Evolutionary conservation across 768 basidiomycete species (phyloP), one percentile per base, ranked within the genome.

Genomic region (Lactifluus echinatus): DNA sequence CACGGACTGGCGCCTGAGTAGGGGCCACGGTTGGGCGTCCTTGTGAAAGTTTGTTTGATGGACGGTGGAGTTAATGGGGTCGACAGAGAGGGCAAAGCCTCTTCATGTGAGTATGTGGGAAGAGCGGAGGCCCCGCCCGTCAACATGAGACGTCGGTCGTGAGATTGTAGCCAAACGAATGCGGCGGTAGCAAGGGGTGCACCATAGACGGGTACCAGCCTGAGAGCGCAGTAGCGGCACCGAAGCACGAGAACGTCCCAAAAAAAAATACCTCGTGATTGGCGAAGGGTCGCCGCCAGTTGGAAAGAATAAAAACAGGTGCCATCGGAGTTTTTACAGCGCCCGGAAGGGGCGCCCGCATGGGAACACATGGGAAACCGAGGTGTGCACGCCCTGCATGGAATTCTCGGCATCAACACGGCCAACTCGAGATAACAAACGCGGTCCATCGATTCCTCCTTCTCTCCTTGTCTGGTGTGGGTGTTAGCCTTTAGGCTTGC

Each of bases 31-130:
- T 45, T 42, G 40, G 44, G 50, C 50, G 23, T 33, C 29, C 4
- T 12, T 44, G 34, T 44, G 42, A 45, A 55, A 55, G 42, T 21
- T 50, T 50, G 34, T 55, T 55, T 44, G 42, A 50, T 24, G 23
- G 21, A 21, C 29, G 42, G 57, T 59, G 53, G 53, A 28, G 21
- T 15, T 37, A 24, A 33, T n/a, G 17, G 5, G 28, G 6, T 14
- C 39, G 8, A 49, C 8, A 26, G 11, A 48, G n/a, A 34, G 29
- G 21, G 46, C 14, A 48, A n/a, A 28, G 10, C 23, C 29, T 2
- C 14, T 8, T 15, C 28, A 31, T 31, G n/a, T n/a, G n/a, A n/a
- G 39, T 1, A n/a, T 36, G 49, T 28, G 53, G 53, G 43, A 24
- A 37, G 15, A 28, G 28, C 8, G 34, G 42, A 11, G 10, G 21